Evolutionary conservation across 768 basidiomycete genomes (phyloP).

Genomic region (Mycena rosella): DNA sequence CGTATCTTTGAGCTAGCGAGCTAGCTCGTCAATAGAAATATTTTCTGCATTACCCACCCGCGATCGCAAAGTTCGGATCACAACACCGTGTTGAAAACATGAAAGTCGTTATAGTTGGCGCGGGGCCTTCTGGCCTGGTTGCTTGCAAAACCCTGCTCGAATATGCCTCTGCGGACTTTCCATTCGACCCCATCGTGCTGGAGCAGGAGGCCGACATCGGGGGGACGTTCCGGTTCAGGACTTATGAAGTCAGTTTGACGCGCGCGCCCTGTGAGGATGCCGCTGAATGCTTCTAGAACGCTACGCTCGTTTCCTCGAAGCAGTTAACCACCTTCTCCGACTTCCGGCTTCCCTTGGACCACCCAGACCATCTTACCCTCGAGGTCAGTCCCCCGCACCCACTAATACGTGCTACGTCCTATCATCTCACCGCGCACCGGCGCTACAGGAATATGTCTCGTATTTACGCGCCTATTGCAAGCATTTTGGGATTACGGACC

Average conservation of each 20-base stretch:
- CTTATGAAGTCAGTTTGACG: conserved; percentile 53
- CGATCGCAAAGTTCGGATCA: background rate
- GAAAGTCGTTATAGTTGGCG: conserved; percentile 56
- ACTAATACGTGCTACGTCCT: too few species aligned
- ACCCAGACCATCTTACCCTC: conserved; percentile 62
- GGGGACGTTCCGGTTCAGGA: conserved; percentile 64
- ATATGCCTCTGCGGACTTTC: conserved; percentile 51
- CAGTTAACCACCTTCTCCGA: conserved; percentile 73
- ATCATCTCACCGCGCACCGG: too few species aligned
- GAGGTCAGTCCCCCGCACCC: conserved; percentile 42
- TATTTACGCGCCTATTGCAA: conserved; percentile 63
- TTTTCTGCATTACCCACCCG: too few species aligned
- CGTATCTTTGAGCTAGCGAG: conserved; percentile 31
- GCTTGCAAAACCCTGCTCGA: conserved; percentile 63
- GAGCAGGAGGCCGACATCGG: conserved; percentile 64
- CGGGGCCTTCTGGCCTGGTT: conserved; percentile 64
- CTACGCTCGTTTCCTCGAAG: conserved; percentile 67
- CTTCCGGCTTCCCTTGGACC: conserved; percentile 62
- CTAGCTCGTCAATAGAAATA: conserved; percentile 26
- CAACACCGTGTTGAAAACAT: conserved; percentile 32
- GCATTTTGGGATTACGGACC: conserved; percentile 54
- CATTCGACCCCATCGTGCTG: conserved; percentile 62
- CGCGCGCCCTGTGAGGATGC: background rate
- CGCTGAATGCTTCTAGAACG: conserved; percentile 48
- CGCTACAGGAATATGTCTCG: conserved; percentile 64